Base-by-base conservation (phyloP, 495 filamentous ascomycete genomes). In the Beverwykella pulmonaria region DNA sequence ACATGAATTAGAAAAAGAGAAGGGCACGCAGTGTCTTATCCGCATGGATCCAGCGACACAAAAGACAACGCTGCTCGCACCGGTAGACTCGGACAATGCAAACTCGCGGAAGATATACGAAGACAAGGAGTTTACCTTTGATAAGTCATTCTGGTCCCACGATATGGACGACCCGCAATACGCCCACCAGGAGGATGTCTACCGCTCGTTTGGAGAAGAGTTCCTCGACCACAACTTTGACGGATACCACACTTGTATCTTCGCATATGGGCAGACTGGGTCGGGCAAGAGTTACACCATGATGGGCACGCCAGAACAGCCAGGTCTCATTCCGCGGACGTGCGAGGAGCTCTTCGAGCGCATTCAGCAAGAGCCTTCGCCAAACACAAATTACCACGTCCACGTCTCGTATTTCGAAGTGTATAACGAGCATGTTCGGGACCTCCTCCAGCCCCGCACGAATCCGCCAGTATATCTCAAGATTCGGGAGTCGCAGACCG, bases 181-280 rank as follows among this genome's bases (percentile, higher is more conserved):
- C 71, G 90, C 90, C 20, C 81, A 87, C 61, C 94, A 99, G 71
- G 92, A 93, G 68, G 90, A 97, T 73, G 89, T 99, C 47, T 99
- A 99, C 80, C 90, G 96, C 74, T 87, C 87, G 32, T 83, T 99
- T 5, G 94, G 95, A 34, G 94, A 98, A 74, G 95, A 98, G 68
- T 98, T 98, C 64, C 82, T 99, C 56, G 95, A 99, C 75, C 95
- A 98, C 80, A 99, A 99, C 77, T 99, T 99, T 68, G 93, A 97
- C 72, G 94, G 94, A 62, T 99, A 98, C 78, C 92, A 99, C 77
- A 99, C 94, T 0, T 99, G 94, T 74, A 98, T 99, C 66, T 98
- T 99, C 73, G 95, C 94, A 48, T 99, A 99, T 71, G 93, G 94
- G 17, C 94, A 99, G 81, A 99, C 94, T 0, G 94, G 94, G 20